These are phyloP conservation scores for Zasmidium citrigriseum DNA, from an alignment of 2,329 filamentous ascomycete genomes.

Conservation along the genomic window DNA sequence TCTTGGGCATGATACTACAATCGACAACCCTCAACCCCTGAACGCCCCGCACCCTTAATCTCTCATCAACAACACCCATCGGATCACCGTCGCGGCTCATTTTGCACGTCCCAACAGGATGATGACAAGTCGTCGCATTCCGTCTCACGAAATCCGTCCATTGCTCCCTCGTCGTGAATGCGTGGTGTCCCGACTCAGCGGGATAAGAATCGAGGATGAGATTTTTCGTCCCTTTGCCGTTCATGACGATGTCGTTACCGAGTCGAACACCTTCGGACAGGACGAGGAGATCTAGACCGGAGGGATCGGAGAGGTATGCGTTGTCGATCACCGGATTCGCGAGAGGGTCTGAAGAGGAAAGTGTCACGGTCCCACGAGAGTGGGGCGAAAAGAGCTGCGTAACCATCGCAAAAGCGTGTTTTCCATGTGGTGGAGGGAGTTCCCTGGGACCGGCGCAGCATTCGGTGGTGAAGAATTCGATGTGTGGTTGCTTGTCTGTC, in stretches of 20 bases:
- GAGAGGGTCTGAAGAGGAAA: constrained; percentile 1
- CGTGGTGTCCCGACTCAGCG: background rate
- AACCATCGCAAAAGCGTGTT: constrained; percentile 10
- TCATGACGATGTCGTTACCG: constrained; percentile 6
- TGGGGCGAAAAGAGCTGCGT: constrained; percentile 7
- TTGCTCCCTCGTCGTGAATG: background rate
- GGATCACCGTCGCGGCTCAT: constrained; percentile 53
- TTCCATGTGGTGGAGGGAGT: background rate
- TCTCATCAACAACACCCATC: constrained; percentile 54
- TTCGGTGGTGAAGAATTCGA: constrained; percentile 62
- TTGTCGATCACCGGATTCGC: constrained; percentile 5
- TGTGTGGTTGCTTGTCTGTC: constrained; percentile 56
- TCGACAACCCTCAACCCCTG: constrained; percentile 55
- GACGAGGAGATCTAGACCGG: constrained; percentile 3
- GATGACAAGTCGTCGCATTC: constrained; percentile 44
- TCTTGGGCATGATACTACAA: constrained; percentile 53
- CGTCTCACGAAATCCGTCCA: constrained; percentile 3
- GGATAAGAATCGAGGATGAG: background rate
- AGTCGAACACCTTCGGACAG: constrained; percentile 5
- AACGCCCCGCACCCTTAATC: constrained; percentile 54
- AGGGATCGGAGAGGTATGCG: constrained; percentile 7
- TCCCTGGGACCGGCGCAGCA: constrained; percentile 32
- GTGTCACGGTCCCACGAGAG: background rate
- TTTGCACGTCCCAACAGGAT: constrained; percentile 57
- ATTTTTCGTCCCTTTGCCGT: constrained; percentile 5